phyloP scores from a whole-genome alignment of 352 stramenopile genomes.

The Globisporangium alternatum region DNA sequence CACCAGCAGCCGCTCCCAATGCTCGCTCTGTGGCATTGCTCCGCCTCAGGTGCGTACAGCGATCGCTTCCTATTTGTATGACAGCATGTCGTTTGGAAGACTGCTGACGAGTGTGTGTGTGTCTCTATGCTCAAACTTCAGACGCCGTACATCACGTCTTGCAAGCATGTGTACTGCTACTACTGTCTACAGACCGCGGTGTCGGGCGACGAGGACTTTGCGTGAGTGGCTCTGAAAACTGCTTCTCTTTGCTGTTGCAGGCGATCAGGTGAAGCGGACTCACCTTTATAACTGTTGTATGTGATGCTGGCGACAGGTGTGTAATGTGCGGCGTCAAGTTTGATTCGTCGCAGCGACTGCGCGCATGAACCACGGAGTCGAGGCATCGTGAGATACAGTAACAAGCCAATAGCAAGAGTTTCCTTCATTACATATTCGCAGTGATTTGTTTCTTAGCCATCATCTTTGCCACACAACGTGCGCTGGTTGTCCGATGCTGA shows the following conservation, averaged over 20 bases:
- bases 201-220: conserved; percentile 62
- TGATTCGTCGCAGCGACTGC: conserved; percentile 57
- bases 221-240: conserved; percentile 33
- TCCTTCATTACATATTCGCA: neutral
- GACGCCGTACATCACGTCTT: conserved; percentile 87
- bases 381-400: neutral
- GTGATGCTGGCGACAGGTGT: conserved; percentile 36
- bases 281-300: neutral
- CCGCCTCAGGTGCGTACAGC: conserved; percentile 37
- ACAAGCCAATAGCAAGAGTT: too few species aligned
- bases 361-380: conserved; percentile 16
- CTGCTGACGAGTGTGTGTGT: neutral
- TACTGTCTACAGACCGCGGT: conserved; percentile 82
- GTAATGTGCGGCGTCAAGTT: conserved; percentile 60
- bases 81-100: neutral
- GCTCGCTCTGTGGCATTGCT: conserved; percentile 57
- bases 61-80: neutral
- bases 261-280: too few species aligned
- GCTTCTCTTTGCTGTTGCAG: neutral
- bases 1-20: conserved; percentile 30
- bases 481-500: too few species aligned
- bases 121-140: conserved; percentile 14
- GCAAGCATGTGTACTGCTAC: conserved; percentile 86
- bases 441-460: too few species aligned
- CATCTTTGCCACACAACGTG: too few species aligned